Evolutionary conservation across 208 protist genomes (phyloP).

Genomic region (Wallacemonas sp.): DNA sequence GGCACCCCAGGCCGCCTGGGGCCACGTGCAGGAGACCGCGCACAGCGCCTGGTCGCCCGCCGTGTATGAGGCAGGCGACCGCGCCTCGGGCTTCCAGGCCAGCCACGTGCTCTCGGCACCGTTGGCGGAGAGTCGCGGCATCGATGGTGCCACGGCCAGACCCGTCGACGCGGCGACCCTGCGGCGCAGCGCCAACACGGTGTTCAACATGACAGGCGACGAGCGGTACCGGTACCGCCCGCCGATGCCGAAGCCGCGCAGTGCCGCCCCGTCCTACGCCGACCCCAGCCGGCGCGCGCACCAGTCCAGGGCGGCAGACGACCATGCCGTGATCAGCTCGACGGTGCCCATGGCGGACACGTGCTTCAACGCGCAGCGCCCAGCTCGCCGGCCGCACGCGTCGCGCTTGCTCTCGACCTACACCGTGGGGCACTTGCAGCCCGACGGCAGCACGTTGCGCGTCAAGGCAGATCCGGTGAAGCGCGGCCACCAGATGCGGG

Average conservation of each 20-base stretch:
- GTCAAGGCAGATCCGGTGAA: conserved; percentile 62
- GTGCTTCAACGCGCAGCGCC: conserved; percentile 1
- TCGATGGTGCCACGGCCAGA: background rate
- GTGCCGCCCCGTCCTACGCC: background rate
- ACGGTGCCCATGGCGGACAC: conserved; percentile 12
- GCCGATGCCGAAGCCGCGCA: background rate
- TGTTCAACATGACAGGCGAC: conserved; percentile 80
- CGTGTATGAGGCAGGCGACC: background rate
- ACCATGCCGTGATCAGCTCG: background rate
- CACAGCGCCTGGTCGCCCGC: too few species aligned
- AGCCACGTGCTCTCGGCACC: conserved; percentile 19
- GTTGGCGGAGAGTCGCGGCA: conserved; percentile 1
- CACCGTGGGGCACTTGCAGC: conserved; percentile 48
- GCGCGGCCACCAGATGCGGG: conserved; percentile 76
- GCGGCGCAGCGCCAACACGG: conserved; percentile 67
- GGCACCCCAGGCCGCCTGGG: too few species aligned
- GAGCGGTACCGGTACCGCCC: conserved; percentile 61
- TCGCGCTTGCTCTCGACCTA: conserved; percentile 32
- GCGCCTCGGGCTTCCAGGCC: conserved; percentile 11
- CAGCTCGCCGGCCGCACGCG: background rate
- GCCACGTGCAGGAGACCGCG: too few species aligned
- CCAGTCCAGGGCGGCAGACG: conserved; percentile 15
- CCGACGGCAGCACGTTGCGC: conserved; percentile 61
- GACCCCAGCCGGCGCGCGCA: background rate
- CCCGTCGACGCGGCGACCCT: conserved; percentile 19